phyloP scores from a whole-genome alignment of 768 basidiomycete species.

The Hysterangium stoloniferum region DNA sequence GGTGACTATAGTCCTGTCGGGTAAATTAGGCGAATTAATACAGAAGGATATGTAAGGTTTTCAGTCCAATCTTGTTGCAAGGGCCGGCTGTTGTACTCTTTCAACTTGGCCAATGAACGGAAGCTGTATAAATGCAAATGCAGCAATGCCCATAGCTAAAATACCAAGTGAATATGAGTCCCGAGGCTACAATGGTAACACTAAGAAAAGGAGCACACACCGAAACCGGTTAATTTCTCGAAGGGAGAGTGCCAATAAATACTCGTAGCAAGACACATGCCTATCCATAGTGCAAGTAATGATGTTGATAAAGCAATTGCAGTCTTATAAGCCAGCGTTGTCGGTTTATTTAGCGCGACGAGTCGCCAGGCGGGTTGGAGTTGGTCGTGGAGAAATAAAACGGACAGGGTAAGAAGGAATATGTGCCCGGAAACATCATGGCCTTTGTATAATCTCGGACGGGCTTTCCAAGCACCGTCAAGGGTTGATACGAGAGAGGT shows the following conservation, averaged over 20 bases:
- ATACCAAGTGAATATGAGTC: slow-evolving; percentile 1
- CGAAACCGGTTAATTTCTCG: slow-evolving; percentile 81
- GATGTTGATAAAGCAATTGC: slow-evolving; percentile 40
- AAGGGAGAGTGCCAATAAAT: slow-evolving; percentile 85
- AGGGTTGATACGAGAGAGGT: slow-evolving; percentile 22
- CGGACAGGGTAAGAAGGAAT: slow-evolving; percentile 77
- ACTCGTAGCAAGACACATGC: slow-evolving; percentile 73
- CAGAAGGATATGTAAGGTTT: too few species aligned
- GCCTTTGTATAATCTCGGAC: slow-evolving; percentile 64
- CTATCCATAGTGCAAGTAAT: slow-evolving; percentile 57
- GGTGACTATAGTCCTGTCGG: too few species aligned
- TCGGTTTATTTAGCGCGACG: slow-evolving; percentile 14
- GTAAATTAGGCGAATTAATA: too few species aligned
- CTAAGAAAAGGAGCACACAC: slow-evolving; percentile 41
- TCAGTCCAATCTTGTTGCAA: too few species aligned
- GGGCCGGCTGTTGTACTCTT: too few species aligned
- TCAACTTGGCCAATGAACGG: too few species aligned
- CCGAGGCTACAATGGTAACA: background rate
- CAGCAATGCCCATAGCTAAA: slow-evolving; percentile 32
- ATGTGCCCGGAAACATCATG: slow-evolving; percentile 94
- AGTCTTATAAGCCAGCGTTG: slow-evolving; percentile 31
- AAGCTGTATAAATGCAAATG: slow-evolving; percentile 26
- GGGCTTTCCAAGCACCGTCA: slow-evolving; percentile 20
- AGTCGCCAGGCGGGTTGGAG: slow-evolving; percentile 38
- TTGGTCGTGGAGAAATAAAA: slow-evolving; percentile 74